phyloP scores from a whole-genome alignment of 2,329 filamentous ascomycete species.

The Exophiala aquamarina region DNA sequence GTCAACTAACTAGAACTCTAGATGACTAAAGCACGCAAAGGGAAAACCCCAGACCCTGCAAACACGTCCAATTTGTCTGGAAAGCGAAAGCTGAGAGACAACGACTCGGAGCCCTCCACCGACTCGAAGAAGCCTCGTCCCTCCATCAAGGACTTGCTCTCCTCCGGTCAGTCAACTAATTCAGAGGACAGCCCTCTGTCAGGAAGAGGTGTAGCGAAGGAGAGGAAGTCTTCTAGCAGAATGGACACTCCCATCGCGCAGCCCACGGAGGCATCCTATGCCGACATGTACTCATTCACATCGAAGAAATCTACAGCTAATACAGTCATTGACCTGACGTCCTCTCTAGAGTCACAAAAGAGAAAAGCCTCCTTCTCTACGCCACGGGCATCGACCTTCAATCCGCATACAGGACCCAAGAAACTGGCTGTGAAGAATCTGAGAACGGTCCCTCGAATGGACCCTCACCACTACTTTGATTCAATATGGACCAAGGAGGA shows the following conservation, averaged over 20 bases:
- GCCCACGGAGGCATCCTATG: conserved; percentile 32
- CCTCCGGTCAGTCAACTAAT: conserved; percentile 16
- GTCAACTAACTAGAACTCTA: conserved; percentile 12
- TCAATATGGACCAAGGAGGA: conserved; percentile 74
- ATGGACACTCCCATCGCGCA: conserved; percentile 25
- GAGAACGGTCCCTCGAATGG: conserved; percentile 61
- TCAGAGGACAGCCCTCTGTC: conserved; percentile 12
- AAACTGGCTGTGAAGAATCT: conserved; percentile 95
- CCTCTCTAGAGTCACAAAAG: conserved; percentile 31
- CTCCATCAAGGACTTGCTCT: conserved; percentile 22
- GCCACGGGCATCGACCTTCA: conserved; percentile 54
- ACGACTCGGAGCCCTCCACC: conserved; percentile 11
- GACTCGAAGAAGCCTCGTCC: conserved; percentile 22
- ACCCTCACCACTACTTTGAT: conserved; percentile 75
- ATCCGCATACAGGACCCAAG: conserved; percentile 74
- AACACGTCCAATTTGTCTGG: conserved; percentile 13
- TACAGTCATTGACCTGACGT: conserved; percentile 48
- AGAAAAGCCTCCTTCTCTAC: conserved; percentile 31
- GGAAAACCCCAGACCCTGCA: conserved; percentile 20
- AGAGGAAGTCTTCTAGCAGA: conserved; percentile 14
- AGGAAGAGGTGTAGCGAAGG: conserved; percentile 3
- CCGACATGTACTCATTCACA: conserved; percentile 57
- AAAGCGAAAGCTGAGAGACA: conserved; percentile 15
- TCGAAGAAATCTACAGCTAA: conserved; percentile 39
- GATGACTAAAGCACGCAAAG: conserved; percentile 26